Evolutionary conservation across 2,329 filamentous ascomycete genomes (phyloP).

Genomic region (Curvularia spicifera): DNA sequence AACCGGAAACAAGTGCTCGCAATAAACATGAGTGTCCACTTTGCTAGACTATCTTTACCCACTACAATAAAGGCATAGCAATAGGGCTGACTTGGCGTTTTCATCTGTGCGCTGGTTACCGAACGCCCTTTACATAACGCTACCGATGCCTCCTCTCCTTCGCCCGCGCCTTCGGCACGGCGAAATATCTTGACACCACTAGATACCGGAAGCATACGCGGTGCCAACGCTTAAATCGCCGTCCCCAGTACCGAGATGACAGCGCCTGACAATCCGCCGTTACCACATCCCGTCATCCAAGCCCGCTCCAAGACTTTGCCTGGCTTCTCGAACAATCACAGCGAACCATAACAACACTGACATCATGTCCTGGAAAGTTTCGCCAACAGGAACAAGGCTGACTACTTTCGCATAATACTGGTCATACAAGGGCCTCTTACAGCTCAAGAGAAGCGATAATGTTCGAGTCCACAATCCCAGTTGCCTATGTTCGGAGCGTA

Average conservation of each 20-base stretch:
- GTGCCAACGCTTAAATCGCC: constrained; percentile 2
- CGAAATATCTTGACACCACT: constrained; percentile 13
- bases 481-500: constrained; percentile 3
- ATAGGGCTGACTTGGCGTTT: not conserved
- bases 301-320: not conserved
- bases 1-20: not conserved
- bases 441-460: constrained; percentile 1
- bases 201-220: constrained; percentile 11
- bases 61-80: not conserved
- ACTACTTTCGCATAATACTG: not conserved
- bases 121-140: not conserved
- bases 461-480: constrained; percentile 12
- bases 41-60: not conserved
- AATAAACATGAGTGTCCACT: not conserved
- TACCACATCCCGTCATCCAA: not conserved
- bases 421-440: not conserved
- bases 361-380: not conserved
- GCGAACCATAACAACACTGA: not conserved
- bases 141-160: not conserved
- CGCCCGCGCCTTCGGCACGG: constrained; percentile 11
- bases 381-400: not conserved
- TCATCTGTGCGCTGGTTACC: not conserved
- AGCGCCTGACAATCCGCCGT: not conserved
- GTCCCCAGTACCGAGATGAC: constrained; percentile 12
- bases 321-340: not conserved